Conservation (phyloP, 148 eudicot species). For the Vaccinium vitisidaea region DNA sequence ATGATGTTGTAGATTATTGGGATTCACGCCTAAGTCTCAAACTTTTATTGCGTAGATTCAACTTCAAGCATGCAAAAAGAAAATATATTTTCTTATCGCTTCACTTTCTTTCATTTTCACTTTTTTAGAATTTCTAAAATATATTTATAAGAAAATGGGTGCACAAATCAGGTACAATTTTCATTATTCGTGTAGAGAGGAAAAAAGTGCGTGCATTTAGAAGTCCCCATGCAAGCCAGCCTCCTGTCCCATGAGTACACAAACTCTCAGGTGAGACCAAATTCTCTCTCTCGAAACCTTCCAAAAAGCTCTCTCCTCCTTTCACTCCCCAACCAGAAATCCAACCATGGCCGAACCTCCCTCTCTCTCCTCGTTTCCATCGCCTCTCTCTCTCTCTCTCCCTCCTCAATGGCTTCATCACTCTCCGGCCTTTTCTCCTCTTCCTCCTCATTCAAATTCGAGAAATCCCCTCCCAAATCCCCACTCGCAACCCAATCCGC, state of each 20-base stretch:
- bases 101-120: too few species aligned
- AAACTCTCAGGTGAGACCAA: not conserved
- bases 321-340: not conserved
- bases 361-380: too few species aligned
- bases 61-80: too few species aligned
- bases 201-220: not conserved
- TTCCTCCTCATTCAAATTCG: constrained; percentile 27
- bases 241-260: not conserved
- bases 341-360: not conserved
- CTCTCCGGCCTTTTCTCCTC: constrained; percentile 47
- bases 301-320: not conserved
- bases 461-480: constrained; percentile 20
- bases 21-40: too few species aligned
- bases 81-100: too few species aligned
- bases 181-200: not conserved
- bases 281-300: not conserved
- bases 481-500: constrained; percentile 16
- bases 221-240: not conserved
- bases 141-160: too few species aligned
- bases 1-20: too few species aligned
- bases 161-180: too few species aligned
- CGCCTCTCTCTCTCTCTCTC: not conserved
- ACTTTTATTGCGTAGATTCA: too few species aligned
- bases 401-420: constrained; percentile 47
- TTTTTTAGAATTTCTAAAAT: too few species aligned